phyloP scores from a whole-genome alignment of 2,329 filamentous ascomycete genomes.

The Pestalotiopsis sp. region DNA sequence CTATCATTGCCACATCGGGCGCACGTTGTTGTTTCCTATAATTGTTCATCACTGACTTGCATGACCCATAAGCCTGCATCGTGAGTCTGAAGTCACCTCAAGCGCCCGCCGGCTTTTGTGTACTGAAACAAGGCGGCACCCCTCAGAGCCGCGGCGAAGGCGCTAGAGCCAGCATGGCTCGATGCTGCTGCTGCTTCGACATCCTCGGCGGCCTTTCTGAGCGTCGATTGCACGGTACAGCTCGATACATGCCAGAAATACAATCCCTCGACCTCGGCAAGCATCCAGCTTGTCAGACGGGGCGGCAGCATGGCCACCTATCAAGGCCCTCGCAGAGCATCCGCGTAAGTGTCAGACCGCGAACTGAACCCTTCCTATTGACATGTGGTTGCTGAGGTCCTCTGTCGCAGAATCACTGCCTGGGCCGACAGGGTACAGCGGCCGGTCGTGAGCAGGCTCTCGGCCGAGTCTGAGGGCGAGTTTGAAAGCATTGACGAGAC shows the following conservation, averaged over 20 bases:
- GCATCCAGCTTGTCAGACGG: conserved; percentile 17
- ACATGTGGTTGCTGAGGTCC: conserved; percentile 3
- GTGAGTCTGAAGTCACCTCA: background rate
- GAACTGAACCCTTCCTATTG: background rate
- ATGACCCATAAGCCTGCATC: background rate
- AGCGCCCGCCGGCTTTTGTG: too few species aligned
- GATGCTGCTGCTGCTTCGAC: conserved; percentile 14
- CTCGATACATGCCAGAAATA: conserved; percentile 14
- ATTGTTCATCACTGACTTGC: background rate
- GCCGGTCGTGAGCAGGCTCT: conserved; percentile 25
- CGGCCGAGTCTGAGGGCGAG: conserved; percentile 17
- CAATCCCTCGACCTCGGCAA: conserved; percentile 13
- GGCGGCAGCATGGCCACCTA: conserved; percentile 19
- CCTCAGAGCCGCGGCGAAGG: conserved; percentile 7
- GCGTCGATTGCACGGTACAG: conserved; percentile 21
- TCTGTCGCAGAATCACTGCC: conserved; percentile 17
- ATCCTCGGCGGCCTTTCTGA: conserved; percentile 14
- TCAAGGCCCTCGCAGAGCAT: conserved; percentile 21
- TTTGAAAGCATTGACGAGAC: conserved; percentile 33
- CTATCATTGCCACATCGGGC: background rate
- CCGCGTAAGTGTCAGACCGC: conserved; percentile 18
- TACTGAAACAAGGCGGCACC: too few species aligned
- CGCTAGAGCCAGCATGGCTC: conserved; percentile 23
- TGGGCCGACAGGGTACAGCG: conserved; percentile 27
- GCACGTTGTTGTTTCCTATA: background rate